Conservation (phyloP, 2,329 filamentous ascomycete species). For the Exserohilum turcica region DNA sequence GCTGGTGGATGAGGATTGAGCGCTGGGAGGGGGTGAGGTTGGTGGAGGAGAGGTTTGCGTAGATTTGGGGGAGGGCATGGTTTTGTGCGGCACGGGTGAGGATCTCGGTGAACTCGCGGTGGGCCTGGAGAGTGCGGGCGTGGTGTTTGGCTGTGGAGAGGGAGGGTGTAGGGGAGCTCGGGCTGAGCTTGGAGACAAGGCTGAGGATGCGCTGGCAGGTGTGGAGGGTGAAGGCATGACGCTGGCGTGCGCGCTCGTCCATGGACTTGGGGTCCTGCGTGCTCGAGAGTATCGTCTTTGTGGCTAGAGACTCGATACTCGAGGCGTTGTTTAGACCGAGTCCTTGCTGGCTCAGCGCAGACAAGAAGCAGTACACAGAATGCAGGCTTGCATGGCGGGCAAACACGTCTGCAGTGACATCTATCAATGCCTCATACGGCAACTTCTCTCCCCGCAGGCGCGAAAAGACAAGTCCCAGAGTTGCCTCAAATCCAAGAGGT, state of each 20-base stretch:
- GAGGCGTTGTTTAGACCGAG: conserved; percentile 10
- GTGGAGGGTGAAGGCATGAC: conserved; percentile 12
- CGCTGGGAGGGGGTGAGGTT: conserved; percentile 22
- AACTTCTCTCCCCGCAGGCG: conserved; percentile 15
- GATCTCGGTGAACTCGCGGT: conserved; percentile 35
- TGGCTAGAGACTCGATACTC: conserved; percentile 13
- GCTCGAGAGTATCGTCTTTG: conserved; percentile 7
- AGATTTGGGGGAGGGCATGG: conserved; percentile 32
- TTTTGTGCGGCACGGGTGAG: conserved; percentile 27
- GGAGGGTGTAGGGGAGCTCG: neutral
- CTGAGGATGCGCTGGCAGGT: conserved; percentile 12
- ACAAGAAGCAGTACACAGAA: conserved; percentile 17
- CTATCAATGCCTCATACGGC: conserved; percentile 21
- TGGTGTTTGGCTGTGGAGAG: neutral
- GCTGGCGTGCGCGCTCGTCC: conserved; percentile 8
- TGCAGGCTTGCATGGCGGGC: conserved; percentile 10
- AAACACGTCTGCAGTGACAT: conserved; percentile 15
- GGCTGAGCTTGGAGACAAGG: conserved; percentile 7
- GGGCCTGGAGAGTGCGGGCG: conserved; percentile 7
- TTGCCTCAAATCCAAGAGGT: conserved; percentile 6
- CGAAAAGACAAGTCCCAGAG: conserved; percentile 20
- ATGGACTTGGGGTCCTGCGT: neutral
- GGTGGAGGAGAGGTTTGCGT: conserved; percentile 17
- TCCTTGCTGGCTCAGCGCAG: conserved; percentile 11
- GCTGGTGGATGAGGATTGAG: conserved; percentile 35